These are phyloP conservation scores for Tolypocladium pustulatum DNA, from an alignment of 2,329 filamentous ascomycete species.

Conservation along the genomic window DNA sequence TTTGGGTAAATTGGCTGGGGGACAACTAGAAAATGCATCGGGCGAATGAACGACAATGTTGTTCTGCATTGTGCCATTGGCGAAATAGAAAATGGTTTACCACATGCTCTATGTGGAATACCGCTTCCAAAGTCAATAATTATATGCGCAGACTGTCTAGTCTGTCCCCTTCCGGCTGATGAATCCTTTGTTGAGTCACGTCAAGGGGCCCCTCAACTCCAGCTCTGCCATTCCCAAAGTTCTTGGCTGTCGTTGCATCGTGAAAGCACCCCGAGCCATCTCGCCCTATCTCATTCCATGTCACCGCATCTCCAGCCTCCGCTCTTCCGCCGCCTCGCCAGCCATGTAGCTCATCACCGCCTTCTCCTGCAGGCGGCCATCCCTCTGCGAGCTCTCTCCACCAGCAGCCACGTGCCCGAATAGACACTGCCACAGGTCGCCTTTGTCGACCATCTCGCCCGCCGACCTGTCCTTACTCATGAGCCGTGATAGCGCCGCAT, in stretches of 20 bases:
- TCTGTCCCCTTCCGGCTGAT: background rate
- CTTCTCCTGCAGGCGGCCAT: slow-evolving; percentile 19
- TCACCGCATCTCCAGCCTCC: slow-evolving; percentile 10
- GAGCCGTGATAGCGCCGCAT: slow-evolving; percentile 57
- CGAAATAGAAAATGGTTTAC: background rate
- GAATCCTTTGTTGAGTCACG: too few relatives aligned
- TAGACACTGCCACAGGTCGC: slow-evolving; percentile 81
- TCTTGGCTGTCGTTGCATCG: background rate
- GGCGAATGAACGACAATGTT: background rate
- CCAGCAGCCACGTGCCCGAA: slow-evolving; percentile 51
- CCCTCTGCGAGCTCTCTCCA: slow-evolving; percentile 10
- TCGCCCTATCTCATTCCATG: background rate
- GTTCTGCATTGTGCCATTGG: background rate
- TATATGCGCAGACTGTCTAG: too few relatives aligned
- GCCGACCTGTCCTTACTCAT: slow-evolving; percentile 59
- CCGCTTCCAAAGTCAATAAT: background rate
- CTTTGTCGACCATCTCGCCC: slow-evolving; percentile 69
- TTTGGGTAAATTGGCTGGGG: background rate
- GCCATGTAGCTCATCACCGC: slow-evolving; percentile 31
- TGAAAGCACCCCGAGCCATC: background rate
- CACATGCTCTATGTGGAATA: background rate
- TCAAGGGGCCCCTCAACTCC: background rate
- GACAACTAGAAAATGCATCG: background rate
- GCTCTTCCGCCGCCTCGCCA: slow-evolving; percentile 31
- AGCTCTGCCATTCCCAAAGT: background rate